phyloP scores from a whole-genome alignment of 257 asterid species.

The Eustoma russellianum region DNA sequence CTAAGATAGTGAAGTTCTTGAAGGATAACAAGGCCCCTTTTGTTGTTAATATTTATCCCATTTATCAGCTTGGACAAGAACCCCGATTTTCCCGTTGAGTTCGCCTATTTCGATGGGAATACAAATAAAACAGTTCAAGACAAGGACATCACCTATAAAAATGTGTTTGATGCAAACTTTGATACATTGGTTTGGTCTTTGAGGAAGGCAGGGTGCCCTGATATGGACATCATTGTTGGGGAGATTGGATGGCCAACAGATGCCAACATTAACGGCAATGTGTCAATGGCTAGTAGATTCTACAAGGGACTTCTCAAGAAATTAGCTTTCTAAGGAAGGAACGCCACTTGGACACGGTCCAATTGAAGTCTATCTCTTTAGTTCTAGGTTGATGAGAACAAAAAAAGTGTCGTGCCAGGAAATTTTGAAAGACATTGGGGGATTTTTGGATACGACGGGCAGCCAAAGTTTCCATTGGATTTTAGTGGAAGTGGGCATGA shows the following conservation, averaged over 20 bases:
- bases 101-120: constrained; percentile 27
- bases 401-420: neutral
- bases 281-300: constrained; percentile 26
- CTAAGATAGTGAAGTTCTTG: constrained; percentile 1
- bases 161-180: constrained; percentile 32
- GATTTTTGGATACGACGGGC: constrained; percentile 33
- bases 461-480: constrained; percentile 46
- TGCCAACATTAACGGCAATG: constrained; percentile 22
- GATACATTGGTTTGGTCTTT: constrained; percentile 33
- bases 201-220: constrained; percentile 22
- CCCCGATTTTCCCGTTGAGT: constrained; percentile 17
- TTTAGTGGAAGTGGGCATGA: constrained; percentile 27
- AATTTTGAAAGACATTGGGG: constrained; percentile 51
- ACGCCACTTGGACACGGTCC: constrained; percentile 32
- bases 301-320: constrained; percentile 21
- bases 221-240: constrained; percentile 23
- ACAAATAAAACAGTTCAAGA: constrained; percentile 13
- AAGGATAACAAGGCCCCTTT: constrained; percentile 24
- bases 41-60: constrained; percentile 31
- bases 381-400: constrained; percentile 36
- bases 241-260: constrained; percentile 69
- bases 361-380: constrained; percentile 26
- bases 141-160: constrained; percentile 19
- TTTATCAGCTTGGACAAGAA: constrained; percentile 15
- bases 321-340: constrained; percentile 23